Conservation (phyloP, 164 flowering plant genomes). For the Warburgia ugandensis region DNA sequence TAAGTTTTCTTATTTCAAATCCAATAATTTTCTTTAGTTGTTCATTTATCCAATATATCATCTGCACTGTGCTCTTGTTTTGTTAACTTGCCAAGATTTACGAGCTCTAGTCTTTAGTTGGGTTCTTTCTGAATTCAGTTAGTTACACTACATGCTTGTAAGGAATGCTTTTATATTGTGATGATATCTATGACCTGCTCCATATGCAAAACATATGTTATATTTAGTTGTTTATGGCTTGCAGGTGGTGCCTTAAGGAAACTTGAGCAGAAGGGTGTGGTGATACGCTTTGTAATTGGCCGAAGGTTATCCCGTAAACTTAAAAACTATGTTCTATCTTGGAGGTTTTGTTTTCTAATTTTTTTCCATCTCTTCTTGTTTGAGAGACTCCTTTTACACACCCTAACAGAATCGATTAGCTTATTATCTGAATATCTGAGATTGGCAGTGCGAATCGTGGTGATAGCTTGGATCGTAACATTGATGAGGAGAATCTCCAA, state of each 20-base stretch:
- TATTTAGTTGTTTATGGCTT: slow-evolving; percentile 8
- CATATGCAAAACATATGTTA: neutral
- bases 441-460: slow-evolving; percentile 87
- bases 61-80: too few species aligned
- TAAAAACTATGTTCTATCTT: slow-evolving; percentile 5
- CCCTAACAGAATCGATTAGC: neutral
- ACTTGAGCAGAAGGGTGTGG: slow-evolving; percentile 86
- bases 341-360: neutral
- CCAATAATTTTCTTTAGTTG: too few species aligned
- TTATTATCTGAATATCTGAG: slow-evolving; percentile 11
- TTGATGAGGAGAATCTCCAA: slow-evolving; percentile 64
- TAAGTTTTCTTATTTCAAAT: too few species aligned
- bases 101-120: too few species aligned
- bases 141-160: too few species aligned
- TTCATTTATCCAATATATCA: too few species aligned
- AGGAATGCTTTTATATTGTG: too few species aligned
- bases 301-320: slow-evolving; percentile 59
- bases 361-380: neutral
- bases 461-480: slow-evolving; percentile 95
- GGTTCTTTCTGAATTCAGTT: too few species aligned
- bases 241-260: slow-evolving; percentile 74
- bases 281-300: slow-evolving; percentile 96
- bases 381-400: neutral
- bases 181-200: too few species aligned
- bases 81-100: too few species aligned